Conservation (phyloP, 306 rosid species). For the Quercus robur region DNA sequence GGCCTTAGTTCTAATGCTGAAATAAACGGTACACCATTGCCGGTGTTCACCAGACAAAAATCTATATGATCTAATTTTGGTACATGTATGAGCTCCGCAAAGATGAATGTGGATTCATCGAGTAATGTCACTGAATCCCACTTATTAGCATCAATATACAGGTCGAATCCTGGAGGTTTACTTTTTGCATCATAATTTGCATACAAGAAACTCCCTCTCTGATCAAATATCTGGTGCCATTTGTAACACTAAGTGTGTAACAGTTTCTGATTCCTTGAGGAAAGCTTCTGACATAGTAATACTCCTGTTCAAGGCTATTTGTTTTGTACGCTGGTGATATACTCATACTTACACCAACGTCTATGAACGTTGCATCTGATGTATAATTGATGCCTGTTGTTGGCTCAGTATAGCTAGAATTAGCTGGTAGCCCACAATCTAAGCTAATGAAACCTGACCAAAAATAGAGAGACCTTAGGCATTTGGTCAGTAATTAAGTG, state of each 20-base stretch:
- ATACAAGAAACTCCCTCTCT: constrained; percentile 33
- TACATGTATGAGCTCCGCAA: constrained; percentile 35
- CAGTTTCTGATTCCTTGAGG: constrained; percentile 43
- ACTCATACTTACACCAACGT: constrained; percentile 8
- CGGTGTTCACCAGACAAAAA: constrained; percentile 42
- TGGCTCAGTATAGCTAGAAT: constrained; percentile 5
- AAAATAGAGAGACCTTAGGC: not conserved
- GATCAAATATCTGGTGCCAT: constrained; percentile 34
- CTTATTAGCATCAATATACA: constrained; percentile 34
- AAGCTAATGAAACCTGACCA: constrained; percentile 51
- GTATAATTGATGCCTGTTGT: constrained; percentile 21
- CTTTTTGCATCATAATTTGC: constrained; percentile 43
- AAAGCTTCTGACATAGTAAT: constrained; percentile 34
- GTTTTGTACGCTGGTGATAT: constrained; percentile 5
- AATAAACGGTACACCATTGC: constrained; percentile 40
- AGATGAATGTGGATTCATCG: not conserved
- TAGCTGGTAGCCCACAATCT: constrained; percentile 31
- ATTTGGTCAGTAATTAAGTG: not conserved
- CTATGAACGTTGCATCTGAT: constrained; percentile 23
- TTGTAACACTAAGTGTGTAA: constrained; percentile 26
- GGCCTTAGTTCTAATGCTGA: constrained; percentile 45
- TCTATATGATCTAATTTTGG: constrained; percentile 22
- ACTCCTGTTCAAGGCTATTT: not conserved
- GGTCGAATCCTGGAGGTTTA: constrained; percentile 34
- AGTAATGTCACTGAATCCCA: constrained; percentile 35